Evolutionary conservation across 2,329 filamentous ascomycete species (phyloP), one percentile per base, ranked within the genome.

Genomic region (Orbilia javanica): DNA sequence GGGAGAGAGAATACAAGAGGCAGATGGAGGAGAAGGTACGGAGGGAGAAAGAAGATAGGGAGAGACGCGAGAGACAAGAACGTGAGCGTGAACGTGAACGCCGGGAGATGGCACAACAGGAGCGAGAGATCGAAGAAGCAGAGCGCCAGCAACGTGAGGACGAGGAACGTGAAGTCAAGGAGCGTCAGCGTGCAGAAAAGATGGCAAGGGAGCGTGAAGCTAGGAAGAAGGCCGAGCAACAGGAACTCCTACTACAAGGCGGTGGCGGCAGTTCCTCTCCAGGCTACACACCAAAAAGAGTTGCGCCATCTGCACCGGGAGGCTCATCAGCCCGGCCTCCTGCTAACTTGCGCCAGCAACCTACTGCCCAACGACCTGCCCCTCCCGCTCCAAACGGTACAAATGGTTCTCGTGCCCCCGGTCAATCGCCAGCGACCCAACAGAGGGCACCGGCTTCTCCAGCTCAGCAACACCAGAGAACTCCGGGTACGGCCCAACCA

Each of bases 161-260:
- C 5, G 22, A 44, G 8, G 52, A 67, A 81, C 81, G 84, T 46
- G 83, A 85, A 70, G 85, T 85, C 79, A 85, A 86, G 52, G 85
- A 86, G 82, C 84, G 85, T 79, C 86, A 87, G 82, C 82, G 87
- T 5, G 89, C 92, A 80, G 85, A 88, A 34, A 84, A 85, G 39
- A 89, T 22, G 13, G 52, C 48, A 29, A 62, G 70, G 55, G 80
- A 82, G 31, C 79, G 80, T 20, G 80, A 80, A 46, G 53, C 79
- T 97, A 86, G 90, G 88, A 79, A 93, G 93, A 83, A 86, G 90
- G 10, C 93, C 93, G 94, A 94, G 34, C 93, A 98, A 84, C 94
- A 97, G 84, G 96, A 98, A 84, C 86, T 98, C 81, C 74, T 82
- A 79, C 80, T 82, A 74, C 75, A 79, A 20, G 90, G 91, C 34